Evolutionary conservation across 495 filamentous ascomycete genomes (phyloP), one percentile per base, ranked within the genome.

Genomic region (Xanthoparmelia taractica): DNA sequence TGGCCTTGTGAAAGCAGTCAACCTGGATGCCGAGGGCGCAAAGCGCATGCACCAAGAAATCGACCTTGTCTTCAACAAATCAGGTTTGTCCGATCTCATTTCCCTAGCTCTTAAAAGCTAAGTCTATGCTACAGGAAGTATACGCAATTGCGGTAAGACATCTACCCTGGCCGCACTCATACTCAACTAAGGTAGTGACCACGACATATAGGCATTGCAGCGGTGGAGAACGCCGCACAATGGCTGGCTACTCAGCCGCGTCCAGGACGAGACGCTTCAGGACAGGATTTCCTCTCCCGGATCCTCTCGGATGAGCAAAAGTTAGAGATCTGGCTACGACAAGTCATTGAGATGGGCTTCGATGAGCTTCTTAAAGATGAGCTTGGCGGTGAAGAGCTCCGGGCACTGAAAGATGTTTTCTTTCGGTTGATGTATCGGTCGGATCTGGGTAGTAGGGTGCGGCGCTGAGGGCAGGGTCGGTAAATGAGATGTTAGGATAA

Each of bases 401-500:
- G 31, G 13, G 61, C 33, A 17, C n/a, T 67, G 37, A 58, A 60
- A 43, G 25, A 50, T 8, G 57, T 61, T 1, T 45, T 66, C 10
- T 63, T 64, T 18, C 10, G 60, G 10, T 17, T 4, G 4, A 3
- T 64, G 23, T 67, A 60, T 36, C 43, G 8, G 4, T 8, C n/a
- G 2, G 13, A 18, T 13, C 41, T 63, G 11, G 60, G 60, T 18
- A 15, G 2, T 10, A 27, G 63, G 27, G 45, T 40, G 8, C 45
- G 45, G 10, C 20, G 17, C 8, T 60, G 29, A 8, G 8, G 4
- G 41, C 10, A 10, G 34, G 34, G n/a, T n/a, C n/a, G n/a, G n/a
- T n/a, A n/a, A n/a, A n/a, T n/a, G n/a, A n/a, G n/a, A n/a, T n/a
- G n/a, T n/a, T n/a, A n/a, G n/a, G n/a, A n/a, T n/a, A n/a, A n/a